Conservation (phyloP, 371 early-diverging fungal species). For the Rhizomucor pusillus region DNA sequence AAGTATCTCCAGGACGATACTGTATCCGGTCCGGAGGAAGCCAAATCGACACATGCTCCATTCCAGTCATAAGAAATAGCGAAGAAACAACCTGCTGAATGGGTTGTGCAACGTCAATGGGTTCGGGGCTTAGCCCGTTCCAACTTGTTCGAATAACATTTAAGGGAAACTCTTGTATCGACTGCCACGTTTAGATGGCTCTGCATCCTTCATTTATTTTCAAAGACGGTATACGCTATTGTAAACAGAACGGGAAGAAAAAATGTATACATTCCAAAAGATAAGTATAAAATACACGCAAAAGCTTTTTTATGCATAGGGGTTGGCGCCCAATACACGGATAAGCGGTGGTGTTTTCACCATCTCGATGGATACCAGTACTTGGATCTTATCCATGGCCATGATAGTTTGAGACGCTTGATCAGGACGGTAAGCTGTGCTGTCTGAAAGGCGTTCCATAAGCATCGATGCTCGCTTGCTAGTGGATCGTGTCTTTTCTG, state of each 20-base stretch:
- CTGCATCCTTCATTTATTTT: too few relatives aligned
- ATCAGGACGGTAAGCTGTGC: slow-evolving; percentile 36
- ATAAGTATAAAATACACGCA: neutral
- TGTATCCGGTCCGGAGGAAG: too few relatives aligned
- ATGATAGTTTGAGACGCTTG: slow-evolving; percentile 58
- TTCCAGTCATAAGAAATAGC: too few relatives aligned
- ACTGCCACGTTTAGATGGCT: too few relatives aligned
- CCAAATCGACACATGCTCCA: too few relatives aligned
- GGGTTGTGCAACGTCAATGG: too few relatives aligned
- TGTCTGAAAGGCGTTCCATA: slow-evolving; percentile 35
- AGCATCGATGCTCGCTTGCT: slow-evolving; percentile 39
- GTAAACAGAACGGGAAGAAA: neutral
- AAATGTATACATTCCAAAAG: neutral
- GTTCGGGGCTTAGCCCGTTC: too few relatives aligned
- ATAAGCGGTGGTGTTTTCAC: slow-evolving; percentile 68
- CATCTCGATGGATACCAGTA: slow-evolving; percentile 61
- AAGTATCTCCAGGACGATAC: too few relatives aligned
- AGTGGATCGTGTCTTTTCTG: slow-evolving; percentile 22
- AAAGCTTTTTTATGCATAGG: slow-evolving; percentile 36
- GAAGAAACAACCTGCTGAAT: too few relatives aligned
- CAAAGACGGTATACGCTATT: too few relatives aligned
- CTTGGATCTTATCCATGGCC: slow-evolving; percentile 59
- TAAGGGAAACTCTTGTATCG: too few relatives aligned
- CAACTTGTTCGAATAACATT: too few relatives aligned
- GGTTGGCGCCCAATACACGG: slow-evolving; percentile 66